Conservation (phyloP, 305 asterid species). For the Fraxinus paxiana region DNA sequence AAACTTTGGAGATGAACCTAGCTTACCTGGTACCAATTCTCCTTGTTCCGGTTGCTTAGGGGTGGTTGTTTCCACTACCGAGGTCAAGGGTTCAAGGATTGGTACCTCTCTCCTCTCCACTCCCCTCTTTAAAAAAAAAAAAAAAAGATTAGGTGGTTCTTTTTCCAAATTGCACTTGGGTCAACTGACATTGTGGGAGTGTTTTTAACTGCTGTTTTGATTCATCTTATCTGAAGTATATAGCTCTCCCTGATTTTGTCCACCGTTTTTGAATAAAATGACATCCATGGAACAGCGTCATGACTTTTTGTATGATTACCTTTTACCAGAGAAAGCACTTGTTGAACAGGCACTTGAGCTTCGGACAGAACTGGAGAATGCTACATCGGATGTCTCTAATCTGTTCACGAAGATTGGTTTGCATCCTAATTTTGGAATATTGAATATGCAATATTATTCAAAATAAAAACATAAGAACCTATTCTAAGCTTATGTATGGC, state of each 20-base stretch:
- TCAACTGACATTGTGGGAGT: background rate
- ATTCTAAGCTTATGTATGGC: background rate
- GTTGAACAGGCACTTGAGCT: slow-evolving; percentile 48
- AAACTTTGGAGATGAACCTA: background rate
- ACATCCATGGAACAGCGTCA: background rate
- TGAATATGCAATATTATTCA: background rate
- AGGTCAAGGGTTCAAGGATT: background rate
- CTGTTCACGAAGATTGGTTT: slow-evolving; percentile 42
- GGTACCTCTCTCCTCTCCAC: background rate
- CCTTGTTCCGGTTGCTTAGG: background rate
- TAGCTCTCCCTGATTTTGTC: background rate
- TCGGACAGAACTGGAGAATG: slow-evolving; percentile 48
- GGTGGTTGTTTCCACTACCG: background rate
- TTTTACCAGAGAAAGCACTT: slow-evolving; percentile 38
- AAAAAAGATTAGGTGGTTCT: background rate
- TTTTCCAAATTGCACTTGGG: background rate
- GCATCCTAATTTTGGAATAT: slow-evolving; percentile 14
- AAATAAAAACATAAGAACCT: background rate
- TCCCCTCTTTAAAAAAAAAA: background rate
- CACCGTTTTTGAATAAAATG: background rate
- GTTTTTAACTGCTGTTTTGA: background rate
- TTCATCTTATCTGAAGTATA: background rate
- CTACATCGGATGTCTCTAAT: slow-evolving; percentile 42
- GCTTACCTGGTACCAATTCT: background rate
- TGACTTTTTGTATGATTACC: background rate